These are phyloP conservation scores for Pleurotus ostreatus DNA, from an alignment of 768 basidiomycete genomes.

Conservation along the genomic window DNA sequence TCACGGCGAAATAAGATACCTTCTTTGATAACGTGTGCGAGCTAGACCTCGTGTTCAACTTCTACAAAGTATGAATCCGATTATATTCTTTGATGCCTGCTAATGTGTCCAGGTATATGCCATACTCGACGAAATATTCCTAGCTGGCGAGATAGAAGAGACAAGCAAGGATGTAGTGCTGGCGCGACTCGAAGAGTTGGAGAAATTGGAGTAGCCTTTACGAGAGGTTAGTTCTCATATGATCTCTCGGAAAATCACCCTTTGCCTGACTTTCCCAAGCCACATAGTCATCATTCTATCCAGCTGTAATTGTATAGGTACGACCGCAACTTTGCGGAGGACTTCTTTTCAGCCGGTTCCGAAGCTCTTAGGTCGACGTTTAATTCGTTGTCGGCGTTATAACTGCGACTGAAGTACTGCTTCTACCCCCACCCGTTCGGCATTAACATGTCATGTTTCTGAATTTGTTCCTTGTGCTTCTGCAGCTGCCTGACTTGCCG, in stretches of 20 bases:
- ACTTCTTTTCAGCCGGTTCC: too few species aligned
- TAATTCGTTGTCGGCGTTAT: neutral
- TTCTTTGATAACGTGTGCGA: constrained; percentile 99
- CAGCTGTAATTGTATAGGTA: neutral
- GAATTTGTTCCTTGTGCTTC: constrained; percentile 1
- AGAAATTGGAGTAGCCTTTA: constrained; percentile 74
- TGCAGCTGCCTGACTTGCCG: constrained; percentile 4
- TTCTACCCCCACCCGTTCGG: neutral
- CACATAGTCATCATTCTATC: neutral
- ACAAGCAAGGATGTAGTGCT: constrained; percentile 96
- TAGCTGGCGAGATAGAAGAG: constrained; percentile 98
- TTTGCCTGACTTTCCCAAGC: constrained; percentile 1
- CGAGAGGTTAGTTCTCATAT: neutral
- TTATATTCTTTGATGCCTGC: neutral
- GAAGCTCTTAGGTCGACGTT: too few species aligned
- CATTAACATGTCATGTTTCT: neutral
- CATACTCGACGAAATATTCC: constrained; percentile 96
- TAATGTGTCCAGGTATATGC: constrained; percentile 77
- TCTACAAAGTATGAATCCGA: constrained; percentile 75
- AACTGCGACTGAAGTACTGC: neutral
- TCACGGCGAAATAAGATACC: constrained; percentile 55
- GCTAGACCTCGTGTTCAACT: constrained; percentile 97
- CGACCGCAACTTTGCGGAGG: neutral
- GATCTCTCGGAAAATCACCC: neutral
- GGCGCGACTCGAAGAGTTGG: constrained; percentile 83